These are phyloP conservation scores for Xerocomus cyaneibrunnescens DNA, from an alignment of 1,284 basidiomycete genomes.

Conservation along the genomic window DNA sequence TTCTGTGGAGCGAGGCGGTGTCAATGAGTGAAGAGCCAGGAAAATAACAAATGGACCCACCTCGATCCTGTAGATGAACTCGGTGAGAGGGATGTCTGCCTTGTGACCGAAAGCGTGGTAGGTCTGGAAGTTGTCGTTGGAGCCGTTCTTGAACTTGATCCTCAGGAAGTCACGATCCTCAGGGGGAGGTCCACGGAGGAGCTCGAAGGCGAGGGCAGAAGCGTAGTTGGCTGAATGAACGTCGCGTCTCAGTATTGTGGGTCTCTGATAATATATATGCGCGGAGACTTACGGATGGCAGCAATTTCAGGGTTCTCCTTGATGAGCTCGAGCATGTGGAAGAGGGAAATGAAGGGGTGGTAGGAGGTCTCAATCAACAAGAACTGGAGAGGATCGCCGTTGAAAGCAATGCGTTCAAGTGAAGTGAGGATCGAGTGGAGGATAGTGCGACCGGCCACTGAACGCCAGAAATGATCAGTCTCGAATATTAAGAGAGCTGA, in stretches of 20 bases:
- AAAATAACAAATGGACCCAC: conserved; percentile 60
- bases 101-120: conserved; percentile 69
- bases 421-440: conserved; percentile 68
- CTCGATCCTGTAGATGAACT: conserved; percentile 77
- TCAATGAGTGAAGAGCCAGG: conserved; percentile 1
- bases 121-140: conserved; percentile 54
- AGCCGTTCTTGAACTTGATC: conserved; percentile 86
- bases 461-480: conserved; percentile 11
- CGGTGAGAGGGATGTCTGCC: conserved; percentile 69
- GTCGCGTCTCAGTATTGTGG: conserved; percentile 9
- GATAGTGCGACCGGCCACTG: conserved; percentile 79
- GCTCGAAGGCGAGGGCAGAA: conserved; percentile 76
- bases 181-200: conserved; percentile 69
- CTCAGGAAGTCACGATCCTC: conserved; percentile 76
- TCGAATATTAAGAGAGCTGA: background rate
- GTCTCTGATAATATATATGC: background rate
- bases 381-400: conserved; percentile 75
- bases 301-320: conserved; percentile 56
- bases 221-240: conserved; percentile 66
- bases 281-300: conserved; percentile 57
- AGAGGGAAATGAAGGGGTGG: conserved; percentile 86
- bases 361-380: conserved; percentile 77
- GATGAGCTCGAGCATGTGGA: conserved; percentile 69
- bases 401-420: conserved; percentile 74
- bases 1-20: conserved; percentile 39